A percentile compares a stretch with the other conserved stretches of the same genome.
Evolutionary conservation across 2,329 filamentous ascomycete species (phyloP).

Genomic region (Tympanopsis confertula): DNA sequence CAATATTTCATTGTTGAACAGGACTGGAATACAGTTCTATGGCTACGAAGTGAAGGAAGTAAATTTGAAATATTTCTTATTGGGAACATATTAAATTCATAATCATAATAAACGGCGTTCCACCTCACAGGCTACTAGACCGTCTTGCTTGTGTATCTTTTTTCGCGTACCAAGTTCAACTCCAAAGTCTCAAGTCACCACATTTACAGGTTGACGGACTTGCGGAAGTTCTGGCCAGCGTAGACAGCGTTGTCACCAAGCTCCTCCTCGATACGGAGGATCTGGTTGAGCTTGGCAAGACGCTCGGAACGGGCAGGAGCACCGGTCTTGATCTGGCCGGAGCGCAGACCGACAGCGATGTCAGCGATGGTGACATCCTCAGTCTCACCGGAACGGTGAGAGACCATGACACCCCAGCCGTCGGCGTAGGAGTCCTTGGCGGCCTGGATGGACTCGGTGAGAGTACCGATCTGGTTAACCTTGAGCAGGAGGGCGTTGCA

Average conservation of each 20-base stretch:
- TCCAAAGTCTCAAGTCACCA: too few species aligned
- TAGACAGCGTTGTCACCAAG: conserved; percentile 84
- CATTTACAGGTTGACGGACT: conserved; percentile 71
- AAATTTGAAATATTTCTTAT: too few species aligned
- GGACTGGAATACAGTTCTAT: too few species aligned
- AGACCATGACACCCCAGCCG: conserved; percentile 98
- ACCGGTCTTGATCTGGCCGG: conserved; percentile 98
- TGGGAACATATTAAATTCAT: too few species aligned
- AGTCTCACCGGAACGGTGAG: conserved; percentile 96
- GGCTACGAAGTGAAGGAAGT: too few species aligned
- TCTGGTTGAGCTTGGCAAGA: conserved; percentile 99
- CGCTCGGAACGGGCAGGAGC: conserved; percentile 93
- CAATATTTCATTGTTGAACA: too few species aligned
- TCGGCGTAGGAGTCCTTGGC: conserved; percentile 96
- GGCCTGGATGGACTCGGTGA: conserved; percentile 97
- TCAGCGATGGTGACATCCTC: conserved; percentile 99
- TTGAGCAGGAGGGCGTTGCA: conserved; percentile 97
- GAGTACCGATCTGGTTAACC: conserved; percentile 99
- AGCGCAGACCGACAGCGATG: conserved; percentile 89
- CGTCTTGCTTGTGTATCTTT: too few species aligned
- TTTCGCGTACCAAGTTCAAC: too few species aligned
- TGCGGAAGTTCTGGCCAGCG: conserved; percentile 87
- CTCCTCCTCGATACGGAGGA: conserved; percentile 98
- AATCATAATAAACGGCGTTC: too few species aligned
- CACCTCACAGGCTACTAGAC: too few species aligned